Evolutionary conservation across 352 stramenopile genomes (phyloP).

Genomic region (Pythium insidiosum): DNA sequence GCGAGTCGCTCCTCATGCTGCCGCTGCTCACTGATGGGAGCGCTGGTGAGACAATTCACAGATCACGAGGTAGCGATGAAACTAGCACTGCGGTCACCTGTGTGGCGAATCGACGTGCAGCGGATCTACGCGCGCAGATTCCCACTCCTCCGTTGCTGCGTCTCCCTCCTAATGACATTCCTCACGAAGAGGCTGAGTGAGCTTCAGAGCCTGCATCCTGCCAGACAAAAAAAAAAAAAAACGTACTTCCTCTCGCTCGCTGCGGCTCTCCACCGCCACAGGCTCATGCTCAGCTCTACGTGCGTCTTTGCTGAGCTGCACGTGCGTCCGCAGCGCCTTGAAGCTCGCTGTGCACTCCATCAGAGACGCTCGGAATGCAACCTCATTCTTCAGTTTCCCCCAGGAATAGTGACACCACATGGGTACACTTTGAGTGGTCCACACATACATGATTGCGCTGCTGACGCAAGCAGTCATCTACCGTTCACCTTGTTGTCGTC

Average conservation of each 20-base stretch:
- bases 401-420: background rate
- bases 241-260: background rate
- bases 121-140: background rate
- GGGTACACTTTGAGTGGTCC: background rate
- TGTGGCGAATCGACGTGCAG: background rate
- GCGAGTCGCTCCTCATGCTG: constrained; percentile 19
- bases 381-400: background rate
- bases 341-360: constrained; percentile 27
- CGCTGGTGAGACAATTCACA: background rate
- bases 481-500: background rate
- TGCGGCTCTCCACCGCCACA: background rate
- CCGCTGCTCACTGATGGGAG: background rate
- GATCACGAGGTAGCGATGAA: constrained; percentile 4
- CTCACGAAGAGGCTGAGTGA: no score
- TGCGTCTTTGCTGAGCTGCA: constrained; percentile 20
- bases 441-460: background rate
- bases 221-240: background rate
- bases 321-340: constrained; percentile 28
- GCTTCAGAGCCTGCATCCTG: background rate
- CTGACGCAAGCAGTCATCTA: background rate
- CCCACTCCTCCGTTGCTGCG: background rate
- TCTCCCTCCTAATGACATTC: no score
- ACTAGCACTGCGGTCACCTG: no score
- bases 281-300: background rate
- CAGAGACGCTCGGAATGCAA: background rate